phyloP scores from a whole-genome alignment of 768 basidiomycete genomes.

The Phylloporus scabripes region DNA sequence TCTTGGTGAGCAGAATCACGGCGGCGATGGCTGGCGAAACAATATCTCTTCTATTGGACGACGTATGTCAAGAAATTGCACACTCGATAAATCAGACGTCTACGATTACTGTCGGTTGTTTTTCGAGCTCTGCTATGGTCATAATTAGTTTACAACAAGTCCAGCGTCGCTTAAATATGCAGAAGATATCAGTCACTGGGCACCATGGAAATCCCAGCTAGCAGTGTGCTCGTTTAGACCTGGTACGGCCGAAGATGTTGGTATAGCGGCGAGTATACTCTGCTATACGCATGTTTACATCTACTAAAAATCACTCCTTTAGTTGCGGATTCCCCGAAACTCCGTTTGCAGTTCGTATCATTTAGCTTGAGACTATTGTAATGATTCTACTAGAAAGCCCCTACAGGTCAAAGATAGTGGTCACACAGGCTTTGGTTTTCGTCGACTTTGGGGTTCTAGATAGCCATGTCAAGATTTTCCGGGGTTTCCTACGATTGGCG shows the following conservation, averaged over 20 bases:
- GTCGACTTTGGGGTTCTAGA: slow-evolving; percentile 52
- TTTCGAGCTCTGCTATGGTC: not conserved
- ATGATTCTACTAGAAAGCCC: no score
- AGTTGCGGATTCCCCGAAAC: slow-evolving; percentile 34
- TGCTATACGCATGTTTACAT: not conserved
- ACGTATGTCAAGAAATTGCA: not conserved
- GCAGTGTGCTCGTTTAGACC: slow-evolving; percentile 56
- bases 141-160: not conserved
- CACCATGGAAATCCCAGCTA: slow-evolving; percentile 40
- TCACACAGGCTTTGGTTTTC: slow-evolving; percentile 49
- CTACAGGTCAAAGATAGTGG: slow-evolving; percentile 57
- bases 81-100: slow-evolving; percentile 35
- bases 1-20: not conserved
- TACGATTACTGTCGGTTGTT: slow-evolving; percentile 36
- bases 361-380: not conserved
- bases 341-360: slow-evolving; percentile 20
- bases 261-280: slow-evolving; percentile 35
- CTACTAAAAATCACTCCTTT: not conserved
- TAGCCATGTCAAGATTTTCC: slow-evolving; percentile 47
- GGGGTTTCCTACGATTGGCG: slow-evolving; percentile 36
- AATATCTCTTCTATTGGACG: not conserved
- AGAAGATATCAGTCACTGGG: slow-evolving; percentile 48
- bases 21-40: not conserved
- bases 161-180: slow-evolving; percentile 28
- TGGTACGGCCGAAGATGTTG: slow-evolving; percentile 46